These are phyloP conservation scores for Backusella australiensis DNA, from an alignment of 192 early-diverging fungal species.

Conservation along the genomic window DNA sequence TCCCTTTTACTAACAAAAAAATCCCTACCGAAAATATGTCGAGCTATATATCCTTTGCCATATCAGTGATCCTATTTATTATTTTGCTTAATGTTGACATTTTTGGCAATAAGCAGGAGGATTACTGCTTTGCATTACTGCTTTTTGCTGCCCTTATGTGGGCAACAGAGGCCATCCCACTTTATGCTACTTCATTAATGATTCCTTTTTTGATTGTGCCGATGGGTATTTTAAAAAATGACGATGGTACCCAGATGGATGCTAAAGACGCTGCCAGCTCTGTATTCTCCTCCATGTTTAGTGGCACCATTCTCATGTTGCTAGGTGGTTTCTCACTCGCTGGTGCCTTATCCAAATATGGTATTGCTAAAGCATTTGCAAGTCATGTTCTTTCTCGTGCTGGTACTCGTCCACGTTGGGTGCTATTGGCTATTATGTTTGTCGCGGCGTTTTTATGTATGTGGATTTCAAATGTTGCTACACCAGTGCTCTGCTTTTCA, in stretches of 20 bases:
- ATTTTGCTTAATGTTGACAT: constrained; percentile 55
- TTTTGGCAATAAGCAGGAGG: constrained; percentile 69
- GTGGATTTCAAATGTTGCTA: constrained; percentile 83
- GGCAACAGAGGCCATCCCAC: constrained; percentile 82
- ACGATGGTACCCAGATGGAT: constrained; percentile 40
- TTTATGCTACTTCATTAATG: constrained; percentile 69
- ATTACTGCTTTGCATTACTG: constrained; percentile 86
- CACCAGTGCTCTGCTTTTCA: constrained; percentile 81
- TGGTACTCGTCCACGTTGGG: constrained; percentile 64
- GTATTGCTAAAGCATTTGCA: constrained; percentile 71
- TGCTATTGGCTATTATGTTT: constrained; percentile 75
- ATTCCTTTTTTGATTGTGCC: constrained; percentile 68
- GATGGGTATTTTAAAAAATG: constrained; percentile 60
- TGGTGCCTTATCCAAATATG: constrained; percentile 70
- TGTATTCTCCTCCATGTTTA: constrained; percentile 75
- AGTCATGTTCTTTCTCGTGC: constrained; percentile 64
- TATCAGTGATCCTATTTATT: constrained; percentile 58
- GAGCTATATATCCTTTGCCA: constrained; percentile 30
- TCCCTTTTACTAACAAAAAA: constrained; percentile 20
- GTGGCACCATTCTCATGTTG: constrained; percentile 73
- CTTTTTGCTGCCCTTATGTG: constrained; percentile 81
- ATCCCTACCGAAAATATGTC: not conserved
- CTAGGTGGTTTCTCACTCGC: constrained; percentile 76
- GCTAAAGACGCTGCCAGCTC: constrained; percentile 58
- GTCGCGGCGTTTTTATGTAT: constrained; percentile 73